Conservation (phyloP, 1,284 basidiomycete species). For the Singerocomus rubriflavus region DNA sequence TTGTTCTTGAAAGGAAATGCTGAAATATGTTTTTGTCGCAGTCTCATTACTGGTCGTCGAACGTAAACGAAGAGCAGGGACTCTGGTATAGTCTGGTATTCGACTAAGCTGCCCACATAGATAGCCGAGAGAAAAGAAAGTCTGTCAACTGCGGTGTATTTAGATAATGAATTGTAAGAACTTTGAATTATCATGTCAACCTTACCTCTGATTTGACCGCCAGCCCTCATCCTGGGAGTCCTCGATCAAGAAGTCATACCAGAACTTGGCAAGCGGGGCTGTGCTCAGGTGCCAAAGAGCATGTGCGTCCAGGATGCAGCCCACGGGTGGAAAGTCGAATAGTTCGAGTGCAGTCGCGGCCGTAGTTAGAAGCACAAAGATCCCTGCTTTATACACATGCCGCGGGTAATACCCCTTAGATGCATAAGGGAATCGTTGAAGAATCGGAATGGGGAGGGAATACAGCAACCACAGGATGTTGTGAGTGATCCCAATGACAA, state of each 20-base stretch:
- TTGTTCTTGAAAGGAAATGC: not conserved
- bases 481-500: constrained; percentile 73
- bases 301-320: constrained; percentile 86
- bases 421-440: constrained; percentile 53
- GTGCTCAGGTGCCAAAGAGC: constrained; percentile 93
- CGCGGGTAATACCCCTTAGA: constrained; percentile 52
- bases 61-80: constrained; percentile 14
- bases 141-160: constrained; percentile 18
- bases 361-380: constrained; percentile 72
- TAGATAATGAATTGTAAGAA: constrained; percentile 9
- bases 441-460: constrained; percentile 49
- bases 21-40: constrained; percentile 8
- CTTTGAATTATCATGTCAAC: not conserved
- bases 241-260: constrained; percentile 80
- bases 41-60: constrained; percentile 25
- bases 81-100: constrained; percentile 5
- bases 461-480: constrained; percentile 86
- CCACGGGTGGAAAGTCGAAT: constrained; percentile 87
- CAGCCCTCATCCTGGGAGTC: constrained; percentile 64
- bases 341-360: constrained; percentile 82
- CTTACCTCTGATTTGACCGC: constrained; percentile 34
- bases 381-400: constrained; percentile 51
- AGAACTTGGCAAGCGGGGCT: constrained; percentile 72
- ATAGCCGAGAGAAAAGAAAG: not conserved
- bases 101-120: not conserved